These are phyloP conservation scores for Baorangia bicolor DNA, from an alignment of 768 basidiomycete genomes.

Conservation along the genomic window DNA sequence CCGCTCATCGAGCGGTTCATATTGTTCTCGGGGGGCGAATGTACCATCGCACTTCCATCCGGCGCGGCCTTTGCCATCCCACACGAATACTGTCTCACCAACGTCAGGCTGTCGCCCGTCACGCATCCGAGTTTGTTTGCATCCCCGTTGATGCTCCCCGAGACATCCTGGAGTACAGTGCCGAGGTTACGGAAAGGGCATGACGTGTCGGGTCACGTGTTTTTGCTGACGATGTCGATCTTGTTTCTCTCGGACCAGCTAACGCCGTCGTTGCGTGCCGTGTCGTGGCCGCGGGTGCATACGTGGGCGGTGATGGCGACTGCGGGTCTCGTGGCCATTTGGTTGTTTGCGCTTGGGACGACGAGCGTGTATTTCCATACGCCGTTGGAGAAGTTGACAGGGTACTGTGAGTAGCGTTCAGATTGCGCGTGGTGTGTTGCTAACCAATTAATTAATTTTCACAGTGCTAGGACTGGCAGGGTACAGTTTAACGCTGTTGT, in stretches of 20 bases:
- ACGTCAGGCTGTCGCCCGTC: constrained; percentile 48
- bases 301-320: constrained; percentile 47
- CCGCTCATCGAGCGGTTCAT: constrained; percentile 67
- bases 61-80: constrained; percentile 57
- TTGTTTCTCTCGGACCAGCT: constrained; percentile 82
- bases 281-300: constrained; percentile 45
- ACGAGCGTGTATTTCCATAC: constrained; percentile 92
- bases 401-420: constrained; percentile 62
- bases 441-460: no score
- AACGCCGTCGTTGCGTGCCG: constrained; percentile 46
- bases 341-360: constrained; percentile 73
- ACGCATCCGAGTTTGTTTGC: constrained; percentile 68
- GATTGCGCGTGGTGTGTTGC: background rate
- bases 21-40: constrained; percentile 70
- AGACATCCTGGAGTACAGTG: constrained; percentile 42
- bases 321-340: constrained; percentile 52
- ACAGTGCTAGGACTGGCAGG: constrained; percentile 42
- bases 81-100: constrained; percentile 52
- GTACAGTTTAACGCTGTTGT: constrained; percentile 31
- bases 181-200: constrained; percentile 80
- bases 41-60: constrained; percentile 61
- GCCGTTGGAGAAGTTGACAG: constrained; percentile 83
- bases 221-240: constrained; percentile 77
- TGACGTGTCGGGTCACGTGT: constrained; percentile 92
- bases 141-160: constrained; percentile 36